Evolutionary conservation across 2,329 filamentous ascomycete species (phyloP), one percentile per base, ranked within the genome.

Genomic region (Aspergillus japonicus): DNA sequence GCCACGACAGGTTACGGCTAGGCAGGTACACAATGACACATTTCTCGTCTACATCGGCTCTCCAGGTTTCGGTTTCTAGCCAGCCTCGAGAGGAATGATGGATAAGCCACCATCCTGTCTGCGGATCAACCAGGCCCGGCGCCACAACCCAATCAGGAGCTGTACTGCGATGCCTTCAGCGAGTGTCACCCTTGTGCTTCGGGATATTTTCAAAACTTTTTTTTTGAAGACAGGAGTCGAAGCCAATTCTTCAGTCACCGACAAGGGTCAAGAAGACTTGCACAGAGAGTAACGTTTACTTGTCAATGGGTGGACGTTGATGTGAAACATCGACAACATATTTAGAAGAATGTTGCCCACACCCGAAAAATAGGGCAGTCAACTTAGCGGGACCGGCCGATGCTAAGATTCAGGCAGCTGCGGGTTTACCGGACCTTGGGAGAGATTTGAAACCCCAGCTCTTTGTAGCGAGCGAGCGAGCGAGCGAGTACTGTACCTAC

Each of bases 61-160:
- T 35, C 33, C 33, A 12, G 33, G 12, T 16, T 35, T 16, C 26
- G 26, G 26, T 35, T 35, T 35, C 33, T 35, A 44, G 39, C 7
- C n/a, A 16, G 39, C 19, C 39, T 7, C 14, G 4, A 12, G 39
- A 16, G 39, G 39, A 19, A n/a, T 16, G 39, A 19, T 44, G 39
- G 39, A 19, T 16, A 44, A 44, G 39, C 39, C 39, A 19, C 39
- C 39, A 44, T 12, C 39, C 39, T n/a, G n/a, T 44, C 39, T 44
- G 39, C 39, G 42, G 61, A 63, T 59, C 52, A 26, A 26, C 55
- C 33, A 31, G 35, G 10, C n/a, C 29, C 55, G 57, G 59, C 29
- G 10, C 26, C 10, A 16, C n/a, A 24, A 44, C 23, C 61, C 61
- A 63, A 61, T 61, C 47, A 53, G 21, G 39, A 10, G 14, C 24